A percentile compares a stretch with the other conserved stretches of the same genome.
phyloP scores from a whole-genome alignment of 1,284 basidiomycete genomes.

The Rhodotorula mucilaginosa region DNA sequence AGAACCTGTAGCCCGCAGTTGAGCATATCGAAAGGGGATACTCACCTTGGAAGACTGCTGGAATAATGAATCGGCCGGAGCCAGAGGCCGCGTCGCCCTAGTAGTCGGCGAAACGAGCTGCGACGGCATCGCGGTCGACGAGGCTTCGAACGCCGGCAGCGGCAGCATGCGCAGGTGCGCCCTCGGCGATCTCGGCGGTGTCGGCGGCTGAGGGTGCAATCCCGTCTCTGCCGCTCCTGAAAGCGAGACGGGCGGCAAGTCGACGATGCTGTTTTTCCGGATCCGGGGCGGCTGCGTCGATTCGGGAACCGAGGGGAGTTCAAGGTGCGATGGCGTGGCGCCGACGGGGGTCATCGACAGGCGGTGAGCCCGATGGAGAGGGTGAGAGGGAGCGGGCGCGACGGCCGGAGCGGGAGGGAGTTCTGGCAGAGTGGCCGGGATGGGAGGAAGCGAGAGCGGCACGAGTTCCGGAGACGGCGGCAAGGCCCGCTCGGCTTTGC shows the following conservation, averaged over 20 bases:
- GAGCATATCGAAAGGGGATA: too few species aligned
- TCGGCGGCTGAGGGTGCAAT: not conserved
- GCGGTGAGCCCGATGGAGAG: constrained; percentile 1
- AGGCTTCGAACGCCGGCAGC: not conserved
- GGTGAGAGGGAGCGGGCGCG: not conserved
- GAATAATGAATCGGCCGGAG: not conserved
- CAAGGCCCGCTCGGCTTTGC: not conserved
- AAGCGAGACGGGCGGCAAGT: constrained; percentile 1
- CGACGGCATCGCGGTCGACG: not conserved
- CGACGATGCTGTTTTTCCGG: constrained; percentile 12
- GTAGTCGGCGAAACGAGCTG: not conserved
- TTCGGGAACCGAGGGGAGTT: not conserved
- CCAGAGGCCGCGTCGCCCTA: not conserved
- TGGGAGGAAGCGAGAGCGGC: not conserved
- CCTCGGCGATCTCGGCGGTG: not conserved
- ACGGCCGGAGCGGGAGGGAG: not conserved
- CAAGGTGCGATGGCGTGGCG: not conserved
- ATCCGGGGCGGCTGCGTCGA: not conserved
- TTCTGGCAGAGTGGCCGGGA: not conserved
- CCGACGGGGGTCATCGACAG: constrained; percentile 17
- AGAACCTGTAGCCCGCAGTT: too few species aligned
- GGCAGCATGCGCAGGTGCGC: not conserved
- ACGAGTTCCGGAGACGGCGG: constrained; percentile 14
- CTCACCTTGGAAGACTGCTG: not conserved
- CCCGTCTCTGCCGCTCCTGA: not conserved